Evolutionary conservation across 2,329 filamentous ascomycete species (phyloP), one percentile per base, ranked within the genome.

Genomic region (Hawksworthiomyces lignivorus): DNA sequence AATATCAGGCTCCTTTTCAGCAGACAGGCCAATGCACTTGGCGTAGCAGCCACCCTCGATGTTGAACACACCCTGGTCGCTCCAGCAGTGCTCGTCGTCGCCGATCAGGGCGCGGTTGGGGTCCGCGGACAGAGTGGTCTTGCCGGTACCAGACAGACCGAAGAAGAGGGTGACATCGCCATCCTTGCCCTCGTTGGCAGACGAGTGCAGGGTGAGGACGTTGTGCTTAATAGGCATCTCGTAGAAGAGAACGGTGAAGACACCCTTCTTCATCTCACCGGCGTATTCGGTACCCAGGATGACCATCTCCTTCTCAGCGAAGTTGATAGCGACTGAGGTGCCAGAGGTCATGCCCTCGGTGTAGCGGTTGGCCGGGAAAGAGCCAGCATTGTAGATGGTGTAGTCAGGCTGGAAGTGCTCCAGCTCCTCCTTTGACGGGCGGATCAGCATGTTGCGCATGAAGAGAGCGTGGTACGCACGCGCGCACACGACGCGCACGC

Each of bases 361-460:
- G 71, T 83, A 98, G 68, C 90, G 82, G 75, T 98, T 98, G 62
- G 92, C 92, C 35, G 92, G 92, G 84, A 98, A 98, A 49, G 87
- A 87, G 54, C 92, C 92, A 50, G 89, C 92, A 64, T 98, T 98
- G 84, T 98, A 98, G 72, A 98, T 97, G 59, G 90, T 90, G 75
- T 98, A 98, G 75, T 98, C 90, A 57, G 92, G 92, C 68, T 95
- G 87, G 80, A 98, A 98, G 70, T 87, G 80, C 72, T 95, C 84
- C 42, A 98, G 82, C 74, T 98, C 89, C 69, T 94, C 86, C 50
- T 78, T 79, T 40, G 82, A 74, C 50, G 92, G 92, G 56, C 92
- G 85, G 73, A 98, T 98, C 62, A 98, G 84, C 92, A 98, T 98
- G 77, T 98, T 98, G 62, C 89, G 87, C 92, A 98, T 98, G 81